Base-by-base conservation (phyloP, 495 filamentous ascomycete species). In the Amphirosellinia nigrospora region DNA sequence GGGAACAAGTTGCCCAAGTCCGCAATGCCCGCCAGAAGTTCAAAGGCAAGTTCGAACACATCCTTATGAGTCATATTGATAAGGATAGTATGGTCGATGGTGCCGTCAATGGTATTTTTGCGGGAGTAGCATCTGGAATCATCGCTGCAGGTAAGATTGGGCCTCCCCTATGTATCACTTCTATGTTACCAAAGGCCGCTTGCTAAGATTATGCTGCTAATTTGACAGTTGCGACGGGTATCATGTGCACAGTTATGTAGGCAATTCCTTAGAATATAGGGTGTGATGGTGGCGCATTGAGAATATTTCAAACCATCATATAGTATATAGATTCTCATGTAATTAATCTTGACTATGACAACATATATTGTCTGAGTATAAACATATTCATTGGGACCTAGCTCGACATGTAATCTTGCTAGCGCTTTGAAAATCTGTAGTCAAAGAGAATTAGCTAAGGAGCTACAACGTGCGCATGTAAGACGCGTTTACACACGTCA, bases 161-260 rank as follows among this genome's bases (percentile, higher is more conserved):
- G 11, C 48, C 21, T 28, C 8, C 26, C 28, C 48, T 52, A 28
- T 2, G n/a, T 26, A 28, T 28, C 5, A 11, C 48, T 28, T 52
- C 48, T 28, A 19, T 4, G 3, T 23, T 28, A 26, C 28, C 11
- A 13, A 52, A 52, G 13, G 23, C 28, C 11, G 23, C 9, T 15
- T 52, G 15, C 48, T 52, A 52, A 52, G 11, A 52, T 15, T 52
- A 28, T 28, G 7, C 2, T 52, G 15, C 7, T 23, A 11, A 23
- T n/a, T n/a, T n/a, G n/a, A 52, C 15, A 52, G 48, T 28, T 28
- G 48, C 11, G 3, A 23, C 48, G 2, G 48, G 48, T 21, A 0
- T 52, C 26, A 52, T 52, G 48, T 52, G 48, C 28, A 52, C 23
- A 15, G 48, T 52, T 13, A 52, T 52, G 48, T 52, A 52, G n/a